A percentile compares a stretch with the other conserved stretches of the same genome.
Evolutionary conservation across 2,329 filamentous ascomycete genomes (phyloP).

Genomic region (Blumeria graminis): DNA sequence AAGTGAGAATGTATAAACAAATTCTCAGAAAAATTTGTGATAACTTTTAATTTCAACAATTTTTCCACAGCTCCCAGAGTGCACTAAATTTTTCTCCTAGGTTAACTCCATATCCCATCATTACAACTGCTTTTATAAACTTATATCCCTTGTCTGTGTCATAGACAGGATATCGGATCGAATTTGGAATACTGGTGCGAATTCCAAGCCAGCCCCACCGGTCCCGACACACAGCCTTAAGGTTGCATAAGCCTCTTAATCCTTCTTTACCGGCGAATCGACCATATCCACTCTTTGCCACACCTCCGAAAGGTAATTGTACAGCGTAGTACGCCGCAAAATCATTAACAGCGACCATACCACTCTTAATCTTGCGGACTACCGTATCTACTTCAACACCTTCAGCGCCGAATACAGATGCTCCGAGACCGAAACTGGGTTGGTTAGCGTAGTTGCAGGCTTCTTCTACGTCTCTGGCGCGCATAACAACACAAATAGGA

Average conservation of each 20-base stretch:
- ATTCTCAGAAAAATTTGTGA: no score
- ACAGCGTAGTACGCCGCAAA: slow-evolving; percentile 87
- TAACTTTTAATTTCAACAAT: slow-evolving; percentile 3
- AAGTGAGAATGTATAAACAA: no score
- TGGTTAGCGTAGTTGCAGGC: slow-evolving; percentile 63
- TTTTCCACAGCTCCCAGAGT: slow-evolving; percentile 14
- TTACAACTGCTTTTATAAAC: slow-evolving; percentile 35
- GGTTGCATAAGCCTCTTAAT: slow-evolving; percentile 59
- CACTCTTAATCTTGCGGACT: slow-evolving; percentile 45
- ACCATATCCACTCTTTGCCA: slow-evolving; percentile 70
- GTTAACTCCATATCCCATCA: slow-evolving; percentile 30
- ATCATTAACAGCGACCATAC: slow-evolving; percentile 90
- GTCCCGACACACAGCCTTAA: slow-evolving; percentile 70
- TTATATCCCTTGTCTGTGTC: slow-evolving; percentile 39
- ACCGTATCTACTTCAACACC: slow-evolving; percentile 37
- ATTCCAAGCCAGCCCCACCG: slow-evolving; percentile 34
- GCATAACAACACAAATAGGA: slow-evolving; percentile 71
- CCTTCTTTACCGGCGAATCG: slow-evolving; percentile 84
- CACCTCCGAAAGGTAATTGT: slow-evolving; percentile 70
- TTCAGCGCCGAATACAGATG: slow-evolving; percentile 61
- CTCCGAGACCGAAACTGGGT: slow-evolving; percentile 65
- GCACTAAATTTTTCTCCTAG: slow-evolving; percentile 10
- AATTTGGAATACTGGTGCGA: slow-evolving; percentile 54
- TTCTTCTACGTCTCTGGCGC: slow-evolving; percentile 33
- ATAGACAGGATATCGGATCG: slow-evolving; percentile 58